These are phyloP conservation scores for Adansonia madagascariensis DNA, from an alignment of 441 rosid genomes.

Conservation along the genomic window DNA sequence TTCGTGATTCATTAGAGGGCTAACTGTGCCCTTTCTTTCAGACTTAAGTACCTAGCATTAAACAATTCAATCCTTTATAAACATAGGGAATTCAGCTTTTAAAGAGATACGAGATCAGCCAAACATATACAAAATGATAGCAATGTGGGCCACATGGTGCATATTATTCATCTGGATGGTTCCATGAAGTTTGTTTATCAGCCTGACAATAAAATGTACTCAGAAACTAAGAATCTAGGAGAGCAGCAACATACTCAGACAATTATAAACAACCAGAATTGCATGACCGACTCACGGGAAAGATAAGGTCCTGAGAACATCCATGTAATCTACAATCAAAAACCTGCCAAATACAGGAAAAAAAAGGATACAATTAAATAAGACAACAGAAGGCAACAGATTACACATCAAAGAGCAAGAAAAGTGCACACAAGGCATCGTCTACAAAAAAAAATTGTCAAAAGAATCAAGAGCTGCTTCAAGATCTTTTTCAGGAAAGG, in stretches of 20 bases:
- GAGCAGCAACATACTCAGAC: slow-evolving; percentile 20
- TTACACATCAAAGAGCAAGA: slow-evolving; percentile 18
- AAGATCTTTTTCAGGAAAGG: slow-evolving; percentile 82
- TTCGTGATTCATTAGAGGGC: slow-evolving; percentile 45
- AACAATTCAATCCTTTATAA: slow-evolving; percentile 12
- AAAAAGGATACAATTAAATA: background rate
- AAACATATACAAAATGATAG: slow-evolving; percentile 60
- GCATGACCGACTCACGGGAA: slow-evolving; percentile 68
- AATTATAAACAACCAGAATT: slow-evolving; percentile 28
- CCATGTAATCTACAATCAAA: slow-evolving; percentile 99
- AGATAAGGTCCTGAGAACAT: slow-evolving; percentile 97
- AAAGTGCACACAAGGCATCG: slow-evolving; percentile 80
- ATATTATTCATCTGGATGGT: slow-evolving; percentile 63
- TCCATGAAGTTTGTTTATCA: slow-evolving; percentile 83
- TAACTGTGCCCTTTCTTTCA: slow-evolving; percentile 42
- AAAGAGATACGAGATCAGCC: slow-evolving; percentile 23
- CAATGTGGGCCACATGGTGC: slow-evolving; percentile 80
- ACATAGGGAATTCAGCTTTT: background rate
- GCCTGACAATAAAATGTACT: slow-evolving; percentile 49
- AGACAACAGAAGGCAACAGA: background rate
- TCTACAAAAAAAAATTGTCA: slow-evolving; percentile 95
- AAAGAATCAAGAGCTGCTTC: slow-evolving; percentile 99
- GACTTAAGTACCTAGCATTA: slow-evolving; percentile 63
- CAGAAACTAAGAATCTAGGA: slow-evolving; percentile 34
- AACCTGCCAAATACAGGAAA: slow-evolving; percentile 52